phyloP scores from a whole-genome alignment of 257 asterid genomes.

The Fraxinus pennsylvanica region DNA sequence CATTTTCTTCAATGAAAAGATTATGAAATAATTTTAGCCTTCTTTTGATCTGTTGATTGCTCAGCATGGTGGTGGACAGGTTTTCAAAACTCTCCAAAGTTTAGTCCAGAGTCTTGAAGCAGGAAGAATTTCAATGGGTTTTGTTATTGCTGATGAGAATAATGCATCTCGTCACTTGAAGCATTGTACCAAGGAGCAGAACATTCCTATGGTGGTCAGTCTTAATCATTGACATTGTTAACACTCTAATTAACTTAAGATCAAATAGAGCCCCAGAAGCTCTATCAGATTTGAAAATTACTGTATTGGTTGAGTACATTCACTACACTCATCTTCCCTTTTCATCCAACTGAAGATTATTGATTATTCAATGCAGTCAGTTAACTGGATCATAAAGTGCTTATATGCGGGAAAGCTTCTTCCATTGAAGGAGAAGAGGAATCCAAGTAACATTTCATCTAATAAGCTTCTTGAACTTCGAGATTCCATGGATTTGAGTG shows the following conservation, averaged over 20 bases:
- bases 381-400: conserved; percentile 70
- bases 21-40: conserved; percentile 15
- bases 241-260: neutral
- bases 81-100: conserved; percentile 61
- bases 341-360: conserved; percentile 18
- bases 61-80: conserved; percentile 85
- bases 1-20: conserved; percentile 19
- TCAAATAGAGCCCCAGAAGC: conserved; percentile 20
- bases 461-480: conserved; percentile 35
- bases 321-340: neutral
- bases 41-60: conserved; percentile 25
- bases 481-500: conserved; percentile 50
- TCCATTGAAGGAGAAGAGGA: conserved; percentile 48
- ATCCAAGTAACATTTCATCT: conserved; percentile 28
- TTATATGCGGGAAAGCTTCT: conserved; percentile 61
- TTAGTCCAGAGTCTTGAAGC: conserved; percentile 61
- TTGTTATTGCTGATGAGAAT: conserved; percentile 54
- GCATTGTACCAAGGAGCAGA: conserved; percentile 69
- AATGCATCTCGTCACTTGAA: conserved; percentile 71
- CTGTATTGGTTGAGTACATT: neutral
- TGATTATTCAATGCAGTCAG: conserved; percentile 54
- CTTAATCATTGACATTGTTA: conserved; percentile 19
- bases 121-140: conserved; percentile 51
- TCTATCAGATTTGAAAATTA: conserved; percentile 4
- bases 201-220: conserved; percentile 61